Evolutionary conservation across 2,329 filamentous ascomycete species (phyloP).

Genomic region (Hawksworthiomyces lignivorus): DNA sequence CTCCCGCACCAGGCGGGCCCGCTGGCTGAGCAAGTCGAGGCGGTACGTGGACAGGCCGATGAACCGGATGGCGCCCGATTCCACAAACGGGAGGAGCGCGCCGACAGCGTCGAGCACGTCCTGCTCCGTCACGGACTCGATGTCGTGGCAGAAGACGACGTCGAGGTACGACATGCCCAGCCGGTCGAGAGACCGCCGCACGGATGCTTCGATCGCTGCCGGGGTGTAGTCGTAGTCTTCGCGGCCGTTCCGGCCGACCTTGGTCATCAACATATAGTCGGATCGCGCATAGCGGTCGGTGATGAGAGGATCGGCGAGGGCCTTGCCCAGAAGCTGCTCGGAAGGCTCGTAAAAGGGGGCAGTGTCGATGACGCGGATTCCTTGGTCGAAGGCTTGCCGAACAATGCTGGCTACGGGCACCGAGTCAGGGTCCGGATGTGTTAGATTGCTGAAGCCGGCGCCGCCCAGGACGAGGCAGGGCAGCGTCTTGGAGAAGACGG

Average conservation of each 20-base stretch:
- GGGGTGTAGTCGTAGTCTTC: constrained; percentile 4
- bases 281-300: constrained; percentile 4
- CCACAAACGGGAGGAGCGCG: neutral
- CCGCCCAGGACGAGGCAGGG: constrained; percentile 22
- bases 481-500: constrained; percentile 18
- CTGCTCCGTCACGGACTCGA: constrained; percentile 5
- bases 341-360: constrained; percentile 6
- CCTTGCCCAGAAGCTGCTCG: constrained; percentile 5
- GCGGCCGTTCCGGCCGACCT: neutral
- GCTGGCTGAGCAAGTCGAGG: constrained; percentile 2
- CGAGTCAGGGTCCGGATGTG: constrained; percentile 4
- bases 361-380: constrained; percentile 4
- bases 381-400: constrained; percentile 2
- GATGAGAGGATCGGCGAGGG: neutral
- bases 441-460: constrained; percentile 5
- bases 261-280: constrained; percentile 8
- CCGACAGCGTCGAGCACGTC: constrained; percentile 3
- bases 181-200: neutral
- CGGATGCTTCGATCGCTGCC: neutral
- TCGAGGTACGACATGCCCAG: constrained; percentile 1
- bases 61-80: neutral
- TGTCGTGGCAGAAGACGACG: constrained; percentile 8
- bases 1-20: neutral
- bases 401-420: constrained; percentile 5
- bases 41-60: constrained; percentile 8